Percentiles rank a stretch among this genome's conserved stretches.
These are phyloP conservation scores for Metschnikowia henanensis DNA, from an alignment of 805 yeast genomes.

Conservation along the genomic window DNA sequence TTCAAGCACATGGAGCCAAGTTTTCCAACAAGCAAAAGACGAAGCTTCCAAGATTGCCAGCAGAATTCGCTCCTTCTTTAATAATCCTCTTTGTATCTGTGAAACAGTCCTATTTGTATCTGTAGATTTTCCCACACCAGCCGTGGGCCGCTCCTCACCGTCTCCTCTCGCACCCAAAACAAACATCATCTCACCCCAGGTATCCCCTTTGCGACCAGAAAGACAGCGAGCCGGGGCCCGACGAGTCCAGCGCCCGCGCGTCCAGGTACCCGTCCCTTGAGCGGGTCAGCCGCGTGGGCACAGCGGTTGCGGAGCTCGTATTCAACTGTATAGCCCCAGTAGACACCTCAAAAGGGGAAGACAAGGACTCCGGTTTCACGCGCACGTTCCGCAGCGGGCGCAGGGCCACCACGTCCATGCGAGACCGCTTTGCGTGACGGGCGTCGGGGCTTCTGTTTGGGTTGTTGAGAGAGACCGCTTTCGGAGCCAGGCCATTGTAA, in stretches of 20 bases:
- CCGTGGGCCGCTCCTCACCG: too few relatives aligned
- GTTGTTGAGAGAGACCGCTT: background rate
- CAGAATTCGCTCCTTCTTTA: too few relatives aligned
- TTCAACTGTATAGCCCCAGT: background rate
- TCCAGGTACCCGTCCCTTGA: background rate
- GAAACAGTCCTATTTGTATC: too few relatives aligned
- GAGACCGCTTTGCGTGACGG: background rate
- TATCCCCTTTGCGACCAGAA: background rate
- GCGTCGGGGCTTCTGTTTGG: background rate
- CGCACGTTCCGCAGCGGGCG: slow-evolving; percentile 5
- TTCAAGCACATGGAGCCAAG: too few relatives aligned
- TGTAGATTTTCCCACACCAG: too few relatives aligned
- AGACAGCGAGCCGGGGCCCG: background rate
- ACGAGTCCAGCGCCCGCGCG: background rate
- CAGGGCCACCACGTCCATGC: background rate
- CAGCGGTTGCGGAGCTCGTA: background rate
- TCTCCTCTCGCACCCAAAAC: too few relatives aligned
- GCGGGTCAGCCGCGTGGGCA: background rate
- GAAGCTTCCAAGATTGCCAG: too few relatives aligned
- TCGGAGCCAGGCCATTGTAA: slow-evolving; percentile 1
- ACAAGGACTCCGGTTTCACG: background rate
- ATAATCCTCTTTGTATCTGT: too few relatives aligned
- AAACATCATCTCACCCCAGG: too few relatives aligned
- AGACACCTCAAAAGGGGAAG: background rate
- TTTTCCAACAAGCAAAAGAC: too few relatives aligned